These are phyloP conservation scores for Hypoxylon subgilvum DNA, from an alignment of 495 filamentous ascomycete species.

Conservation along the genomic window DNA sequence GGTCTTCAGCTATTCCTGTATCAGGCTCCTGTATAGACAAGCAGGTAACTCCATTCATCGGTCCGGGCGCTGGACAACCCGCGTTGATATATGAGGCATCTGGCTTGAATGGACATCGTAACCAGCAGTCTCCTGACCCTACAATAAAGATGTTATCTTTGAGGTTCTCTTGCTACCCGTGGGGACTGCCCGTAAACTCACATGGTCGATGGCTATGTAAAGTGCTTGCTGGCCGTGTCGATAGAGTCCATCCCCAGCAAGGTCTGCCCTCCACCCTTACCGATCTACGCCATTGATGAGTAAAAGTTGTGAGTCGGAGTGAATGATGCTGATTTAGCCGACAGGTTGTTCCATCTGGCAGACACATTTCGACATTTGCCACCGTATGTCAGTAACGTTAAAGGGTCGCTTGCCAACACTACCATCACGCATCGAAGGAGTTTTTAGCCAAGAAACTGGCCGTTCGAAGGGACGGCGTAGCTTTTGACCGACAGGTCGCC, in stretches of 20 bases:
- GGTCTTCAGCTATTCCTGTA: constrained; percentile 11
- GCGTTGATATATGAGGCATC: constrained; percentile 16
- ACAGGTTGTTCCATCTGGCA: not conserved
- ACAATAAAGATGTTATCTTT: not conserved
- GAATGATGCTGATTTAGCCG: constrained; percentile 5
- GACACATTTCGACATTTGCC: constrained; percentile 8
- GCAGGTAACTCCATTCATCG: not conserved
- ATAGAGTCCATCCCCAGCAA: not conserved
- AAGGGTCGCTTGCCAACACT: constrained; percentile 1
- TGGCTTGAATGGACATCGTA: not conserved
- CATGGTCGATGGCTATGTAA: constrained; percentile 7
- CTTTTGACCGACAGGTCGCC: not conserved
- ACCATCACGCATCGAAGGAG: not conserved
- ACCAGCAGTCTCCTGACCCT: not conserved
- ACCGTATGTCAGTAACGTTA: not conserved
- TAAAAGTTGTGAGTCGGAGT: not conserved
- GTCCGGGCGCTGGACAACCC: constrained; percentile 12
- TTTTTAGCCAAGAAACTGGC: not conserved
- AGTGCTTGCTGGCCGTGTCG: not conserved
- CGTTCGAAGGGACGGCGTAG: not conserved
- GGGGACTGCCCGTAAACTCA: constrained; percentile 20
- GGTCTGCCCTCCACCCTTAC: constrained; percentile 4
- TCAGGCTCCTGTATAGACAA: constrained; percentile 1
- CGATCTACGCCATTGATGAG: not conserved
- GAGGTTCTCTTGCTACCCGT: constrained; percentile 12